A percentile compares a stretch with the other conserved stretches of the same genome.
phyloP scores from a whole-genome alignment of 164 flowering plant genomes.

The Nymphaea colorata region DNA sequence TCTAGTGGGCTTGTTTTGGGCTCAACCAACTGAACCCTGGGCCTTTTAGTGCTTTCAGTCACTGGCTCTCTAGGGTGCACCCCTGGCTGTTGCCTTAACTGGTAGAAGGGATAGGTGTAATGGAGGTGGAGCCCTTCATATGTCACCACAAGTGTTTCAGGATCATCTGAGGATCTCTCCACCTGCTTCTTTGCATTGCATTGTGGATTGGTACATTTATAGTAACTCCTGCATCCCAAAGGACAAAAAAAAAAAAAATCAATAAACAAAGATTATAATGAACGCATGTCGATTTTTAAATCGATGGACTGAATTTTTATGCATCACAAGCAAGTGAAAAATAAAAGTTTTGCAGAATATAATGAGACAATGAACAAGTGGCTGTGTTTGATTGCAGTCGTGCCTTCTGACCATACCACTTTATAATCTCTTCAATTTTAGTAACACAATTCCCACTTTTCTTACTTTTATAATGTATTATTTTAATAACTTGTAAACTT shows the following conservation, averaged over 20 bases:
- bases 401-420: too few relatives aligned
- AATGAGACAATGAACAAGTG: too few relatives aligned
- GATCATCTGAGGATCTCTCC: slow-evolving; percentile 65
- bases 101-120: slow-evolving; percentile 51
- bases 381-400: too few relatives aligned
- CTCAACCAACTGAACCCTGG: slow-evolving; percentile 4
- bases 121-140: slow-evolving; percentile 97
- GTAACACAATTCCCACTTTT: too few relatives aligned
- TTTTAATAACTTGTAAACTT: too few relatives aligned
- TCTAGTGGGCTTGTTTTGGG: neutral
- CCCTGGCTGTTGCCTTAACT: slow-evolving; percentile 2
- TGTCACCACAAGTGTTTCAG: slow-evolving; percentile 66
- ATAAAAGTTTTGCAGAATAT: too few relatives aligned
- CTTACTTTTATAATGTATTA: too few relatives aligned
- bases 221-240: slow-evolving; percentile 57
- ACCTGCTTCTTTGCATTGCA: slow-evolving; percentile 93
- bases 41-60: neutral
- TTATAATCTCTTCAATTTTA: too few relatives aligned
- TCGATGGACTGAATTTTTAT: too few relatives aligned
- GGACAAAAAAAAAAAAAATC: neutral
- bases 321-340: too few relatives aligned
- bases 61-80: neutral
- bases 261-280: neutral
- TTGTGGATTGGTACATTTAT: slow-evolving; percentile 84
- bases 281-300: too few relatives aligned